Percentiles rank a stretch among this genome's conserved stretches.
Conservation (phyloP, 2,329 filamentous ascomycete genomes). For the Alternaria hordeiaustralica region DNA sequence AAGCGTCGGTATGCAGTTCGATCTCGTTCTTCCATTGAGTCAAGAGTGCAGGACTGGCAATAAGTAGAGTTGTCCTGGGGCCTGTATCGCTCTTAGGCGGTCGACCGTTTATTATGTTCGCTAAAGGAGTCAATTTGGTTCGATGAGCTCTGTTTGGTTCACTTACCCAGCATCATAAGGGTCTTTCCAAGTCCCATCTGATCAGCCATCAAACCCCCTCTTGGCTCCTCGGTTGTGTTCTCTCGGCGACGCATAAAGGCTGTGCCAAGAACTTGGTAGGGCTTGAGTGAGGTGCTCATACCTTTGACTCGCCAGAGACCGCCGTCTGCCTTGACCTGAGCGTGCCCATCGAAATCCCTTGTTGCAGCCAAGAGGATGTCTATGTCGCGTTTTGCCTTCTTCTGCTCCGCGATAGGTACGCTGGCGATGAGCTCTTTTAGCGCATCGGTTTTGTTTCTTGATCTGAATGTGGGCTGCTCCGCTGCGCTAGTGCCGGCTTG, state of each 20-base stretch:
- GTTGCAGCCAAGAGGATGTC: too few relatives aligned
- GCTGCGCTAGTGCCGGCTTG: slow-evolving; percentile 31
- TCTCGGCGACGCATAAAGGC: slow-evolving; percentile 64
- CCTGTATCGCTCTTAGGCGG: slow-evolving; percentile 9
- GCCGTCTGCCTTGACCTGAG: slow-evolving; percentile 29
- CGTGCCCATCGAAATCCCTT: too few relatives aligned
- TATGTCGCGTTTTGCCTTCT: too few relatives aligned
- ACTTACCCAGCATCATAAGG: slow-evolving; percentile 46
- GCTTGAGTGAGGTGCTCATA: slow-evolving; percentile 55
- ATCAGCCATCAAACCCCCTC: slow-evolving; percentile 52
- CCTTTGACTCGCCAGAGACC: slow-evolving; percentile 56
- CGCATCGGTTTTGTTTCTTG: slow-evolving; percentile 39
- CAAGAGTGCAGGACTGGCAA: slow-evolving; percentile 50
- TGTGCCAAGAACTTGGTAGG: slow-evolving; percentile 60
- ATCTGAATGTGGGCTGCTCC: slow-evolving; percentile 34
- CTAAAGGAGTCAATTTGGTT: slow-evolving; percentile 20
- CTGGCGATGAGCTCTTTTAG: slow-evolving; percentile 51
- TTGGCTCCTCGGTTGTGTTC: slow-evolving; percentile 42
- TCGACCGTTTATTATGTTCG: slow-evolving; percentile 54
- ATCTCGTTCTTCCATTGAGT: slow-evolving; percentile 51
- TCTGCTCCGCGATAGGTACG: too few relatives aligned
- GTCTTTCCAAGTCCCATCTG: slow-evolving; percentile 54
- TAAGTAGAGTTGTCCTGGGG: slow-evolving; percentile 51
- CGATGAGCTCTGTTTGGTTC: fast-evolving
- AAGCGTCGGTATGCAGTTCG: slow-evolving; percentile 27